Evolutionary conservation across 164 flowering plant species (phyloP).

Genomic region (Cinnamomum chago): DNA sequence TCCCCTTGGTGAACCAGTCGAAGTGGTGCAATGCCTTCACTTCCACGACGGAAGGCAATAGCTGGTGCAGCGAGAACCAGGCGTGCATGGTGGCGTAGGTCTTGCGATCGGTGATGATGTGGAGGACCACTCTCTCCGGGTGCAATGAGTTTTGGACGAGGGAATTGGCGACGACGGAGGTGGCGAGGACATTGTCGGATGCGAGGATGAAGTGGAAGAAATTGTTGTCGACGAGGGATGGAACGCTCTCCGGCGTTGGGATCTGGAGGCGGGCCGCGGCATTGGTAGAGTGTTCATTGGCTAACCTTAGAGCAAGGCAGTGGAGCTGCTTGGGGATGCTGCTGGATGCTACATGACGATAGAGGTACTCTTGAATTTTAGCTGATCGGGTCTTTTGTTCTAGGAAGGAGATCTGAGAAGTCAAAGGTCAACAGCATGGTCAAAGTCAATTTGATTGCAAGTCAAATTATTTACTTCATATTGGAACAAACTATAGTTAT

Average conservation of each 20-base stretch:
- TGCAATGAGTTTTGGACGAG: conserved; percentile 58
- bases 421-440: neutral
- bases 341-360: conserved; percentile 94
- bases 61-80: conserved; percentile 86
- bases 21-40: conserved; percentile 94
- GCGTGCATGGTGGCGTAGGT: conserved; percentile 92
- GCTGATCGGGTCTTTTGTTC: conserved; percentile 83
- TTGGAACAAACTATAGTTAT: too few relatives aligned
- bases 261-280: conserved; percentile 90
- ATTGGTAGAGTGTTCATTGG: conserved; percentile 79
- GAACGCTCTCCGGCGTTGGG: conserved; percentile 73
- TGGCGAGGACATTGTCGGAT: conserved; percentile 87
- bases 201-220: conserved; percentile 86
- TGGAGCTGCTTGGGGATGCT: conserved; percentile 97
- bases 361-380: conserved; percentile 85
- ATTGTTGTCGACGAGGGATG: conserved; percentile 81
- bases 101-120: conserved; percentile 82
- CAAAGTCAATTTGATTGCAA: neutral
- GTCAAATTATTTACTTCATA: too few relatives aligned
- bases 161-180: conserved; percentile 82
- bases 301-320: conserved; percentile 74
- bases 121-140: conserved; percentile 71
- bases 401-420: conserved; percentile 54
- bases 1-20: conserved; percentile 91
- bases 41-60: conserved; percentile 75